phyloP scores from a whole-genome alignment of 1,139 yeast genomes.

The Pichia sp. region DNA sequence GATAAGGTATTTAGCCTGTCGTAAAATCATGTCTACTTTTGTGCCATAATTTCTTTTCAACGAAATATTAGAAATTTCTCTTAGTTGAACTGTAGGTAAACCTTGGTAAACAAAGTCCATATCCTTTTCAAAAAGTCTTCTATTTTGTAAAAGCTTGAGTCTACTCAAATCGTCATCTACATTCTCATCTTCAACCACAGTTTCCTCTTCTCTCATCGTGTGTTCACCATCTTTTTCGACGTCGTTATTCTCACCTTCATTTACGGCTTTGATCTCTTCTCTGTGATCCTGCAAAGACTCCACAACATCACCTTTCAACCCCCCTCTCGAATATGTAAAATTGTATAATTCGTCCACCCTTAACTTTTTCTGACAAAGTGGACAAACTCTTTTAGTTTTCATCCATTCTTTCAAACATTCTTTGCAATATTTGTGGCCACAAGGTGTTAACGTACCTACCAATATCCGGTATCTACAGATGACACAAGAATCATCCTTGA shows the following conservation, averaged over 20 bases:
- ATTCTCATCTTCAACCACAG: constrained; percentile 9
- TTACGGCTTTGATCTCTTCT: constrained; percentile 2
- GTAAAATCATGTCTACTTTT: constrained; percentile 77
- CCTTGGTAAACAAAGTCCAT: constrained; percentile 48
- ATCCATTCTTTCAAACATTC: constrained; percentile 74
- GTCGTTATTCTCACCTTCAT: not conserved
- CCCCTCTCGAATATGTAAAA: constrained; percentile 46
- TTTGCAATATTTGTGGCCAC: constrained; percentile 88
- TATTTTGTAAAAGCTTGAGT: constrained; percentile 19
- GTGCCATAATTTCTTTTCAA: constrained; percentile 55
- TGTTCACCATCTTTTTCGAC: not conserved
- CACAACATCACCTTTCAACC: constrained; percentile 46
- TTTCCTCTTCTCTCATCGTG: constrained; percentile 9
- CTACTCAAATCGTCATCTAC: constrained; percentile 10
- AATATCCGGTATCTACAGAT: constrained; percentile 71
- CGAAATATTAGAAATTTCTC: constrained; percentile 45
- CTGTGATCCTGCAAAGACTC: constrained; percentile 25
- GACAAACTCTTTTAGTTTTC: constrained; percentile 54
- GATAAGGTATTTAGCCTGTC: constrained; percentile 63
- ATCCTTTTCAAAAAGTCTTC: constrained; percentile 27
- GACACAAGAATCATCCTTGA: constrained; percentile 50
- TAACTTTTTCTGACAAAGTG: constrained; percentile 64
- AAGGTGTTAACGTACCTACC: constrained; percentile 73
- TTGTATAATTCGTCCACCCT: constrained; percentile 49
- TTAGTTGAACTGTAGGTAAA: constrained; percentile 39